A percentile compares a stretch with the other conserved stretches of the same genome.
Evolutionary conservation across 2,329 filamentous ascomycete species (phyloP).

Genomic region (Aplosporella prunicola): DNA sequence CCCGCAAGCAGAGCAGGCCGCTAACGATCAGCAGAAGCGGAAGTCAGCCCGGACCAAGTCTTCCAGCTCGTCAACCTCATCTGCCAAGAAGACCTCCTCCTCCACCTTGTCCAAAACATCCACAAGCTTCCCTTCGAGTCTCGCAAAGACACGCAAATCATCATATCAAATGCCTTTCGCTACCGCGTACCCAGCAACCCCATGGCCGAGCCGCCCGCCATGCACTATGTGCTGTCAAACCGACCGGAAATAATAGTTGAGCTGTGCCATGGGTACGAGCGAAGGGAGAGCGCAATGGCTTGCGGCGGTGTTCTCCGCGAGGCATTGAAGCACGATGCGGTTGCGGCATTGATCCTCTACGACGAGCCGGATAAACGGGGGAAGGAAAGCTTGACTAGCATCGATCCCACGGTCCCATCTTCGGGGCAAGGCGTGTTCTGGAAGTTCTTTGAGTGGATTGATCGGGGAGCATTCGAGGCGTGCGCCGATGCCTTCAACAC

Average conservation of each 20-base stretch:
- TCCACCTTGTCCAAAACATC: slow-evolving; percentile 71
- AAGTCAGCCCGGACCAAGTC: slow-evolving; percentile 79
- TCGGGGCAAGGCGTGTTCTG: slow-evolving; percentile 83
- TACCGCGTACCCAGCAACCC: slow-evolving; percentile 63
- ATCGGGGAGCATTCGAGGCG: slow-evolving; percentile 92
- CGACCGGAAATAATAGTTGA: slow-evolving; percentile 72
- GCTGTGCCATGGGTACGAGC: slow-evolving; percentile 79
- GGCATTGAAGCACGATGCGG: slow-evolving; percentile 81
- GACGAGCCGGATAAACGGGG: slow-evolving; percentile 71
- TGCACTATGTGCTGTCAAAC: slow-evolving; percentile 80
- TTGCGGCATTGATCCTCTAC: slow-evolving; percentile 84
- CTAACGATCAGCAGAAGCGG: slow-evolving; percentile 26
- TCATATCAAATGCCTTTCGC: slow-evolving; percentile 89
- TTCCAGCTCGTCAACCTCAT: slow-evolving; percentile 75
- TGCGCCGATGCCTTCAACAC: slow-evolving; percentile 96
- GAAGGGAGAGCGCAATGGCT: slow-evolving; percentile 82
- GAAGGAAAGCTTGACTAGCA: slow-evolving; percentile 56
- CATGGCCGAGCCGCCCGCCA: slow-evolving; percentile 67
- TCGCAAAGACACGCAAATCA: slow-evolving; percentile 88
- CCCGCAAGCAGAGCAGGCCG: no score
- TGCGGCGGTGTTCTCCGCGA: slow-evolving; percentile 85
- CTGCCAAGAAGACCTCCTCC: slow-evolving; percentile 82
- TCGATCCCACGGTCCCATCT: slow-evolving; percentile 67
- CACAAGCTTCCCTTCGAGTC: slow-evolving; percentile 88
- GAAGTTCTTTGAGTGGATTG: slow-evolving; percentile 96